phyloP scores from a whole-genome alignment of 345 rosid genomes.

The Melaleuca alternifolia region DNA sequence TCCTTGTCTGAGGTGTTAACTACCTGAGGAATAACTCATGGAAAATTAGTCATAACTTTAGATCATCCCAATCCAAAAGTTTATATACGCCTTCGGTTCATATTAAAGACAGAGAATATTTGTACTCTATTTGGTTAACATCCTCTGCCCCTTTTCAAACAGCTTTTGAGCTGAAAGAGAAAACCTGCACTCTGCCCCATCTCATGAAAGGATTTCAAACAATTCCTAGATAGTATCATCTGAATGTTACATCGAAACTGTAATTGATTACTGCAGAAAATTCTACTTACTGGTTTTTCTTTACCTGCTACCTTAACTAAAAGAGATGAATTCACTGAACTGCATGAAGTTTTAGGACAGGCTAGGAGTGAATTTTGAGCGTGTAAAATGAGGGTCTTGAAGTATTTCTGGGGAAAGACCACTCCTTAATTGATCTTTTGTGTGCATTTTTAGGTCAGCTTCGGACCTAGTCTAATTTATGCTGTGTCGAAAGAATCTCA shows the following conservation, averaged over 20 bases:
- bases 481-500: background rate
- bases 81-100: too few relatives aligned
- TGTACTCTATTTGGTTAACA: background rate
- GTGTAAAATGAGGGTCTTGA: background rate
- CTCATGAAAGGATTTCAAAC: background rate
- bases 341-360: background rate
- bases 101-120: too few relatives aligned
- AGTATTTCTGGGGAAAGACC: background rate
- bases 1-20: background rate
- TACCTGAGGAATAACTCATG: too few relatives aligned
- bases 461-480: rapidly evolving
- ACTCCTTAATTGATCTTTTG: background rate
- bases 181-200: background rate
- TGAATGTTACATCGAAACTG: background rate
- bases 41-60: too few relatives aligned
- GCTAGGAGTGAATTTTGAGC: background rate
- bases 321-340: background rate
- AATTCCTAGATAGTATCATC: background rate
- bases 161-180: background rate
- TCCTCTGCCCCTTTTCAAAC: background rate
- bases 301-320: background rate
- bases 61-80: too few relatives aligned
- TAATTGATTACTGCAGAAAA: background rate
- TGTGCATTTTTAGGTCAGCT: background rate
- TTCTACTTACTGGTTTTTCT: background rate